These are phyloP conservation scores for Trichoderma atroviride DNA, from an alignment of 2,329 filamentous ascomycete species.

Conservation along the genomic window DNA sequence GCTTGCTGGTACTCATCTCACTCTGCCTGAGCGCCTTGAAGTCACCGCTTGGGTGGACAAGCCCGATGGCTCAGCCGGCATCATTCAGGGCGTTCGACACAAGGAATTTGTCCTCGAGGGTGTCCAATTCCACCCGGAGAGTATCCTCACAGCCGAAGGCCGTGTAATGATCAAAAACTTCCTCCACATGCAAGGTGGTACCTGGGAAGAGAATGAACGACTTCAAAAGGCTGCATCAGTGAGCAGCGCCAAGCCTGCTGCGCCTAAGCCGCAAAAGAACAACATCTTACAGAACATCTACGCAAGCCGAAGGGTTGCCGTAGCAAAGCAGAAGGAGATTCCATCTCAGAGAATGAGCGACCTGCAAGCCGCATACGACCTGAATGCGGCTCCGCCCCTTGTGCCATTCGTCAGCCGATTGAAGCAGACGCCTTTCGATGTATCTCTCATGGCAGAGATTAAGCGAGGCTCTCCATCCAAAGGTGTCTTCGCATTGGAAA, in stretches of 20 bases:
- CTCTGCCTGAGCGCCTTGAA: conserved; percentile 82
- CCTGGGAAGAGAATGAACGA: conserved; percentile 79
- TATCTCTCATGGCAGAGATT: conserved; percentile 96
- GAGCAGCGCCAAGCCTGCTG: conserved; percentile 34
- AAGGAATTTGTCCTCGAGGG: conserved; percentile 90
- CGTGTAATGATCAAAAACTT: conserved; percentile 93
- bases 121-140: conserved; percentile 97
- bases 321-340: conserved; percentile 79
- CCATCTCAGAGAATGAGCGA: conserved; percentile 83
- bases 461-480: conserved; percentile 97
- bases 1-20: conserved; percentile 86
- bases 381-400: conserved; percentile 81
- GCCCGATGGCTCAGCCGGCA: conserved; percentile 74
- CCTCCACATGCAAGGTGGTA: conserved; percentile 81
- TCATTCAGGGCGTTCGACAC: conserved; percentile 97
- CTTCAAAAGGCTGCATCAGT: conserved; percentile 49
- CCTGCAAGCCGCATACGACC: conserved; percentile 81
- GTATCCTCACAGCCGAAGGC: conserved; percentile 88
- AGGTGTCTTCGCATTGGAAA: conserved; percentile 84
- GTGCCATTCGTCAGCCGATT: conserved; percentile 79
- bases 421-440: conserved; percentile 77
- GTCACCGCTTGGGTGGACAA: conserved; percentile 86
- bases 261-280: conserved; percentile 60
- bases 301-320: conserved; percentile 72
- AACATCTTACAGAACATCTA: conserved; percentile 95